These are phyloP conservation scores for Exophiala mesophila DNA, from an alignment of 2,329 filamentous ascomycete species.

Conservation along the genomic window DNA sequence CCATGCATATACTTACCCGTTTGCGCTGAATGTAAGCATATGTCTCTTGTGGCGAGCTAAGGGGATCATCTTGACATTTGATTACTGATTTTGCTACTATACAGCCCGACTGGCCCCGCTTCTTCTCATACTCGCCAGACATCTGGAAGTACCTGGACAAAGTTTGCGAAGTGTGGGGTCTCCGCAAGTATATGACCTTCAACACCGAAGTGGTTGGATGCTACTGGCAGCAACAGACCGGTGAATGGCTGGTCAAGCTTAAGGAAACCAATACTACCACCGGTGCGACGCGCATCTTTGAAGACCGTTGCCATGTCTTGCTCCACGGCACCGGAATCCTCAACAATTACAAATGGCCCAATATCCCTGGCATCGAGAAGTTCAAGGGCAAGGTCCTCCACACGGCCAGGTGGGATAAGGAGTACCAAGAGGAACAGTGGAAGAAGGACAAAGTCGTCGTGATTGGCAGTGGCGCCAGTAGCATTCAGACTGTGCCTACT, in stretches of 20 bases:
- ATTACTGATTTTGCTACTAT: constrained; percentile 28
- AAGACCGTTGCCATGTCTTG: constrained; percentile 42
- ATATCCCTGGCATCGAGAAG: constrained; percentile 34
- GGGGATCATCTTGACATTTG: too few species aligned
- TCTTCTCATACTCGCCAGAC: constrained; percentile 44
- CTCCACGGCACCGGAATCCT: constrained; percentile 44
- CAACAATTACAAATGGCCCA: constrained; percentile 46
- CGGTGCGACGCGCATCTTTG: constrained; percentile 35
- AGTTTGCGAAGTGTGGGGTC: constrained; percentile 45
- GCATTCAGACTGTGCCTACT: constrained; percentile 43
- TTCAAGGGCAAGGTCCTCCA: constrained; percentile 41
- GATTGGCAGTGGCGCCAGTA: constrained; percentile 42
- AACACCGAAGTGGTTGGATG: constrained; percentile 44
- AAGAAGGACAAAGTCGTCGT: constrained; percentile 40
- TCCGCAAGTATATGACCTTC: constrained; percentile 51
- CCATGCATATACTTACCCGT: constrained; percentile 44
- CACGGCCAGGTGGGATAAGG: constrained; percentile 43
- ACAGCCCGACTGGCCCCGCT: constrained; percentile 44
- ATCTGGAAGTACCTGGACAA: constrained; percentile 47
- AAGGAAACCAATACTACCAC: constrained; percentile 33
- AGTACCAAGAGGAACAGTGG: constrained; percentile 43
- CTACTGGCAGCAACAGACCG: constrained; percentile 46
- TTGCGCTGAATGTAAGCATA: constrained; percentile 37
- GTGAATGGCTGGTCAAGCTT: constrained; percentile 48
- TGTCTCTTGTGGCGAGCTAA: too few species aligned